A percentile compares a stretch with the other conserved stretches of the same genome.
phyloP scores from a whole-genome alignment of 371 early-diverging fungal genomes.

The Apophysomyces sp. region DNA sequence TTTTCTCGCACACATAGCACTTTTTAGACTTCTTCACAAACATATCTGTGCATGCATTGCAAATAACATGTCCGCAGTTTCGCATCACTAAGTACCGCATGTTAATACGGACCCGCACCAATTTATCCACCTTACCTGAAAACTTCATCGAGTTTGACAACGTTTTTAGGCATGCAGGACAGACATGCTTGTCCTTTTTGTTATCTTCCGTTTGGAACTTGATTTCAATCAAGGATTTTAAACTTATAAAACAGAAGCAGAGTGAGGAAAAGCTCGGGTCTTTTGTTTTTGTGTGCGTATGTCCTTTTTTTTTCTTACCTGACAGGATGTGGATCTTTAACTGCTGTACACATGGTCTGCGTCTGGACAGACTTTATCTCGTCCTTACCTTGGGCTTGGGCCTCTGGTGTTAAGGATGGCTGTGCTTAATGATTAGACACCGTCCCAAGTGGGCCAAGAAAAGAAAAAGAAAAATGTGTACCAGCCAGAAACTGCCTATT shows the following conservation, averaged over 20 bases:
- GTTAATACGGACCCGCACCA: too few species aligned
- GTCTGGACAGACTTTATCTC: conserved; percentile 48
- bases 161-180: conserved; percentile 84
- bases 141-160: conserved; percentile 77
- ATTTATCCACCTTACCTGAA: conserved; percentile 58
- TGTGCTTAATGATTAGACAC: conserved; percentile 19
- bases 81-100: conserved; percentile 55
- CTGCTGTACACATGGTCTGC: conserved; percentile 72
- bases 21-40: conserved; percentile 74
- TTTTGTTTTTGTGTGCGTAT: too few species aligned
- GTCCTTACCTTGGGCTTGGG: conserved; percentile 55
- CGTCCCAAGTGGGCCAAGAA: conserved; percentile 7
- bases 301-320: conserved; percentile 36
- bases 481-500: conserved; percentile 82
- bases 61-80: conserved; percentile 87
- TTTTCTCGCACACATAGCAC: conserved; percentile 84
- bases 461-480: conserved; percentile 21
- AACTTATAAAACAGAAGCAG: conserved; percentile 41
- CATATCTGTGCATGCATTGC: conserved; percentile 72
- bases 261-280: too few species aligned
- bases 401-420: conserved; percentile 79
- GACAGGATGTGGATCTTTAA: conserved; percentile 65
- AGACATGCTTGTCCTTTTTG: conserved; percentile 47
- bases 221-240: conserved; percentile 77
- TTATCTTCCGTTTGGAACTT: conserved; percentile 60